Conservation (phyloP, 805 yeast species). For the Pichia exigua region DNA sequence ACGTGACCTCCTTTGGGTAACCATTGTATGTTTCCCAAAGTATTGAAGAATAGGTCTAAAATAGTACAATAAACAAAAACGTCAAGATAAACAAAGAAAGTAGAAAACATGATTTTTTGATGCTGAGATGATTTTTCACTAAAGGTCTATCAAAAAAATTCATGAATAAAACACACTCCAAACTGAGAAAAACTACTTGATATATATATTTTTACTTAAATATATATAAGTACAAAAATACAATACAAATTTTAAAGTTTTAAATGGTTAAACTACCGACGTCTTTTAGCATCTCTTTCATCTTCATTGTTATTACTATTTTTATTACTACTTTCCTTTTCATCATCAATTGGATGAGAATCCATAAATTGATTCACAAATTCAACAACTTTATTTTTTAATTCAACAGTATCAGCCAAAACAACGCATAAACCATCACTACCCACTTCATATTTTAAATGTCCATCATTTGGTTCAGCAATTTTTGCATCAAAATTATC, state of each 20-base stretch:
- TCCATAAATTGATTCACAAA: conserved; percentile 33
- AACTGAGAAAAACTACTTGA: too few species aligned
- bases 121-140: not conserved
- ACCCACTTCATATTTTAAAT: conserved; percentile 52
- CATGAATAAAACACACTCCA: not conserved
- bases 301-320: conserved; percentile 6
- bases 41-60: not conserved
- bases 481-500: conserved; percentile 44
- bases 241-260: not conserved
- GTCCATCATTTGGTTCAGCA: conserved; percentile 47
- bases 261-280: not conserved
- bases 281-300: conserved; percentile 11
- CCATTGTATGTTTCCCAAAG: not conserved
- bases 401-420: conserved; percentile 36
- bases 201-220: too few species aligned
- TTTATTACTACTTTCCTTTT: not conserved
- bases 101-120: not conserved
- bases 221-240: not conserved
- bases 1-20: conserved; percentile 4
- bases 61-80: not conserved
- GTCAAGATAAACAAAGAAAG: not conserved
- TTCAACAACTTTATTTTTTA: conserved; percentile 32
- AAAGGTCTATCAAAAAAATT: too few species aligned
- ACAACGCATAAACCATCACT: conserved; percentile 53
- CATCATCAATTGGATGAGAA: not conserved